phyloP scores from a whole-genome alignment of 1,139 yeast genomes.

The Taphrina flavorubra region DNA sequence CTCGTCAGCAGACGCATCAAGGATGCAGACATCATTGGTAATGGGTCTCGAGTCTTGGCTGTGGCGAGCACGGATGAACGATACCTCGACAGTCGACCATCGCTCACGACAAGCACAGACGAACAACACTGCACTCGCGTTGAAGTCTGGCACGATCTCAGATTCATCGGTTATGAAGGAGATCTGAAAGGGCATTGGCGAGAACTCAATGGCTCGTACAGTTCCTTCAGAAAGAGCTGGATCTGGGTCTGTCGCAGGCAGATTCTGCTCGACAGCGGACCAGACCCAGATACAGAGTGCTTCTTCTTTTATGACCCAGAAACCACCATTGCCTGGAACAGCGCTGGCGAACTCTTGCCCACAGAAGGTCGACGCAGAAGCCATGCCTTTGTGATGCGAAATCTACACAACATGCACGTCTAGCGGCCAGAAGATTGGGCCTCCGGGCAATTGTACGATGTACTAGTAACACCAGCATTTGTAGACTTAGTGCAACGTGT shows the following conservation, averaged over 20 bases:
- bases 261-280: neutral
- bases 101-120: neutral
- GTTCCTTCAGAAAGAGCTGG: constrained; percentile 9
- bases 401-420: neutral
- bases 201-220: constrained; percentile 1
- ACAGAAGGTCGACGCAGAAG: neutral
- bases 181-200: constrained; percentile 12
- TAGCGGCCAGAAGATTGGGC: neutral
- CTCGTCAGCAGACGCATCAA: constrained; percentile 1
- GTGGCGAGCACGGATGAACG: constrained; percentile 17
- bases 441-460: neutral
- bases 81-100: constrained; percentile 10
- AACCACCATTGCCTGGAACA: constrained; percentile 4
- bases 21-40: neutral
- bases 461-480: neutral
- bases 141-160: constrained; percentile 17
- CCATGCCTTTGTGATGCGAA: neutral
- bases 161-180: constrained; percentile 4
- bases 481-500: neutral
- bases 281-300: neutral
- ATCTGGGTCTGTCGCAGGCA: constrained; percentile 16
- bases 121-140: constrained; percentile 6
- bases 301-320: constrained; percentile 19
- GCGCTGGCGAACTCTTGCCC: neutral
- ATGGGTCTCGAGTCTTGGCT: neutral